Evolutionary conservation across 768 basidiomycete species (phyloP).

Genomic region (Suillus subalutaceus): DNA sequence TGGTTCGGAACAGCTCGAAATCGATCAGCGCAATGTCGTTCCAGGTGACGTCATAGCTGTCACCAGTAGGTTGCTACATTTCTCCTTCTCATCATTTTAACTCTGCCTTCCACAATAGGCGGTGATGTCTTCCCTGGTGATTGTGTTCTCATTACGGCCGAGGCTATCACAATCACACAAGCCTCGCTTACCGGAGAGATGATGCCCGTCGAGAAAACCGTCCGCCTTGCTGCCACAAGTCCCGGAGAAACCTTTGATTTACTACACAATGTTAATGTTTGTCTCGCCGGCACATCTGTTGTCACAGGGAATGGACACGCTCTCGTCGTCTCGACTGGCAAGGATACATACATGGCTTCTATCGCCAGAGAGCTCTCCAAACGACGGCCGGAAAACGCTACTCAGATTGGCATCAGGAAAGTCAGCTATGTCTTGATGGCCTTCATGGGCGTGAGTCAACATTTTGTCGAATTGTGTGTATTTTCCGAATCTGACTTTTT

Average conservation of each 20-base stretch:
- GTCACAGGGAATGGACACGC: constrained; percentile 35
- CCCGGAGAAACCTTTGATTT: constrained; percentile 29
- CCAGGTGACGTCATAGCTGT: constrained; percentile 36
- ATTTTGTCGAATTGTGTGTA: not conserved
- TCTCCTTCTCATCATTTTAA: not conserved
- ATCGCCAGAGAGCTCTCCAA: constrained; percentile 36
- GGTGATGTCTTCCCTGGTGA: constrained; percentile 41
- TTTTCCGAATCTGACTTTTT: not conserved
- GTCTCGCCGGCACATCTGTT: constrained; percentile 38
- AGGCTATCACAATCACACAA: constrained; percentile 36
- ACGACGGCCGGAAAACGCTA: constrained; percentile 35
- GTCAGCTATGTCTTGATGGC: constrained; percentile 35
- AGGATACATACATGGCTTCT: constrained; percentile 38
- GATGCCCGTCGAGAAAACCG: constrained; percentile 35
- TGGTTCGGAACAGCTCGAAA: constrained; percentile 27
- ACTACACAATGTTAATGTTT: constrained; percentile 35
- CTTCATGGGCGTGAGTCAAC: constrained; percentile 31
- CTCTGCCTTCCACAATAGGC: constrained; percentile 20
- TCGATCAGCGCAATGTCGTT: constrained; percentile 35
- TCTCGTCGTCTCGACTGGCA: constrained; percentile 34
- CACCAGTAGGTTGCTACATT: constrained; percentile 25
- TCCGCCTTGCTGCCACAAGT: constrained; percentile 19
- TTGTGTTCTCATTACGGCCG: constrained; percentile 35
- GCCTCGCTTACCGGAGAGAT: constrained; percentile 41
- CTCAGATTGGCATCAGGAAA: constrained; percentile 36